Evolutionary conservation across 305 asterid species (phyloP), one percentile per base, ranked within the genome.

Genomic region (Nicotiana rustica): DNA sequence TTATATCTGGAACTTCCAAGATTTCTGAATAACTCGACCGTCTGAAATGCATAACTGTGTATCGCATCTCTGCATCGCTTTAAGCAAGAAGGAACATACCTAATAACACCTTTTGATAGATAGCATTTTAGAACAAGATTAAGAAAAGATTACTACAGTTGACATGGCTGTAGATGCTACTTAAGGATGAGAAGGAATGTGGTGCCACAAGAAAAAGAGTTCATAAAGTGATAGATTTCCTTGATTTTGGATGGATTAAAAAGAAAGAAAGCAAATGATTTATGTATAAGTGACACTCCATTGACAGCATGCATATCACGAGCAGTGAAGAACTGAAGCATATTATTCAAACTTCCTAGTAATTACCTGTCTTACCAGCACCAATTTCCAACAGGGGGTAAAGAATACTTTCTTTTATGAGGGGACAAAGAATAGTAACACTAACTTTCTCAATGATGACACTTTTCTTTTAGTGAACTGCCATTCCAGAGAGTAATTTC

Each of bases 211-310:
- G 65, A 59, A 59, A 59, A n/a, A 59, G 65, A 59, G 65, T n/a
- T 71, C 62, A 73, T n/a, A 73, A 73, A 73, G 41, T 21, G 62
- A 21, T 18, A 49, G n/a, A 47, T 73, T 47, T 47, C 25, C 64
- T 52, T 25, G 47, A 49, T 25, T 29, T 29, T 2, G 61, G 61
- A 71, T 13, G 3, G 29, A 52, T 75, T 75, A 31, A 75, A 75
- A 75, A 47, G 60, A 73, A 73, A 73, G 65, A 49, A 75, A 75
- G 64, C 9, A 14, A 73, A 75, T 75, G 79, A 75, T 75, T 1
- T 15, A 75, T 75, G 21, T 71, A 1, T 52, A 25, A 14, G 44
- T 52, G 59, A 75, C 47, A 71, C 7, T 52, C 35, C 17, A 5
- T 71, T 47, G 61, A 71, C 19, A 44, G 19, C 78, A 71, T 35